Base-by-base conservation (phyloP, 2,329 filamentous ascomycete species). In the Apiospora saccharicola region DNA sequence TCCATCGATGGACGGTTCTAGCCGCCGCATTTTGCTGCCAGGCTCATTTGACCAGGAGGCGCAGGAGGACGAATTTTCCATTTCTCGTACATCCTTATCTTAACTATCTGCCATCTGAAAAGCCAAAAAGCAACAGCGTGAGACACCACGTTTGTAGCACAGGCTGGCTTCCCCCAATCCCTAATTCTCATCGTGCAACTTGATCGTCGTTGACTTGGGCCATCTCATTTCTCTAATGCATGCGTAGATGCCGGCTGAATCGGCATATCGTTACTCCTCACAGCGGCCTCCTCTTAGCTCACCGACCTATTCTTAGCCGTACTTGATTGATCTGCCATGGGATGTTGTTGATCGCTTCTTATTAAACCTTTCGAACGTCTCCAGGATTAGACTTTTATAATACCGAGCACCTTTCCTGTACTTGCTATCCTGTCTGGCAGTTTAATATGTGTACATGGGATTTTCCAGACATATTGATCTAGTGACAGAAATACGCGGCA, bases 311-410 rank as follows among this genome's bases (percentile, higher is more conserved):
- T 41, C 57, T 41, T 64, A 64, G 57, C 22, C 22, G 30, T 22
- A 64, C 22, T 24, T 41, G 16, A 41, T n/a, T 41, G 57, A 64
- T 64, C 57, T 64, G 57, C 57, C 57, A 41, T n/a, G 34, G 57
- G 57, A 64, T 64, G 57, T n/a, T 64, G 57, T 64, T 64, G 57
- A 64, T 64, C 57, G 34, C 37, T n/a, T 64, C 57, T 41, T 41
- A 22, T 41, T 64, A 14, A 14, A 64, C 34, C 7, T 12, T 41
- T 41, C 57, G 26, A 61, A 41, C 34, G 30, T 37, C 53, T 61
- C 53, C 30, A n/a, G 53, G 30, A n/a, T 64, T 41, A 41, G 19
- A 22, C 57, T 64, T 41, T 22, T 22, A 22, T 19, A 34, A 41
- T 4, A 22, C 34, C 57, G 24, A 1, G 10, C 34, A 41, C 57